Conservation (phyloP, 2,329 filamentous ascomycete genomes). For the Fusarium brachygibbosum region DNA sequence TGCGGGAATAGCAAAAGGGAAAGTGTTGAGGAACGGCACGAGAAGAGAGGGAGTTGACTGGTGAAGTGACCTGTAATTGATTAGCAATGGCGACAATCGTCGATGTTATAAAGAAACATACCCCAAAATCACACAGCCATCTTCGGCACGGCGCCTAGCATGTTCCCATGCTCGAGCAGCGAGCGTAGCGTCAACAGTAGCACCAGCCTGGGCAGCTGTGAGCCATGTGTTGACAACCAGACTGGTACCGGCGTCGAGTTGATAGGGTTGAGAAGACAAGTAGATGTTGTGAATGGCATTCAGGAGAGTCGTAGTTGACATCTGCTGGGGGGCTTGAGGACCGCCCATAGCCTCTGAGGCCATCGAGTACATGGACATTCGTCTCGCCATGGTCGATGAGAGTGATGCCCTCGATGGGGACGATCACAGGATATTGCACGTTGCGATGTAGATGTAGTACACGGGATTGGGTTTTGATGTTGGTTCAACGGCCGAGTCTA, state of each 20-base stretch:
- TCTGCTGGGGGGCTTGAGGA: slow-evolving; percentile 82
- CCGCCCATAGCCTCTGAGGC: slow-evolving; percentile 73
- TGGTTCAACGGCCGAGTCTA: slow-evolving; percentile 28
- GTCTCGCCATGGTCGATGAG: slow-evolving; percentile 67
- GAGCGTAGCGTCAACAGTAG: slow-evolving; percentile 83
- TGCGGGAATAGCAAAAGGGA: slow-evolving; percentile 84
- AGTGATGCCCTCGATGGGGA: slow-evolving; percentile 56
- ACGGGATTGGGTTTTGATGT: slow-evolving; percentile 13
- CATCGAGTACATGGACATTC: slow-evolving; percentile 78
- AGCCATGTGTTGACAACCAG: slow-evolving; percentile 97
- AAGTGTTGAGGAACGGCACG: slow-evolving; percentile 80
- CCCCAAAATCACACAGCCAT: slow-evolving; percentile 92
- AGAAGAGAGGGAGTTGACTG: slow-evolving; percentile 88
- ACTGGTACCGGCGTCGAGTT: slow-evolving; percentile 89
- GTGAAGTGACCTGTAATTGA: slow-evolving; percentile 80
- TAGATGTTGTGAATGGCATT: slow-evolving; percentile 94
- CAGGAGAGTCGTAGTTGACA: slow-evolving; percentile 92
- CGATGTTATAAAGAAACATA: slow-evolving; percentile 60
- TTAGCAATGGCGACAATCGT: slow-evolving; percentile 24
- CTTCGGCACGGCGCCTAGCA: slow-evolving; percentile 91
- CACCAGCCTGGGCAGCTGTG: slow-evolving; percentile 78
- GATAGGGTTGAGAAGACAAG: slow-evolving; percentile 83
- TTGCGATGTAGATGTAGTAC: slow-evolving; percentile 37
- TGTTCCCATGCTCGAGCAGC: slow-evolving; percentile 94
- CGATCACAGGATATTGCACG: slow-evolving; percentile 52